These are phyloP conservation scores for Ceratobasidium sp. DNA, from an alignment of 1,284 basidiomycete species.

Conservation along the genomic window DNA sequence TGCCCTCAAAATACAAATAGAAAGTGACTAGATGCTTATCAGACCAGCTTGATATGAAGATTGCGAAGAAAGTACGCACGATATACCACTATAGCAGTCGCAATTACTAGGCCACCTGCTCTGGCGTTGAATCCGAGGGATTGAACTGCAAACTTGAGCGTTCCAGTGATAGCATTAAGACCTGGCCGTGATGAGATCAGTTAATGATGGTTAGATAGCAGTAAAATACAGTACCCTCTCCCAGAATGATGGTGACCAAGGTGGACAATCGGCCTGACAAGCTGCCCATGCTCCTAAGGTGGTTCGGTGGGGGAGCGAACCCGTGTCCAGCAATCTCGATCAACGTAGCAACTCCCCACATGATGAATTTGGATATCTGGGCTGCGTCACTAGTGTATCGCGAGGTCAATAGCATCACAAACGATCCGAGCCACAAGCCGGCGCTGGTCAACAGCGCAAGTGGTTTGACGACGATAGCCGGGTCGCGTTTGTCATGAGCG, in stretches of 20 bases:
- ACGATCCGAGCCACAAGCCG: constrained; percentile 34
- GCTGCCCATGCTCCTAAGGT: constrained; percentile 40
- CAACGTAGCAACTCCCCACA: constrained; percentile 37
- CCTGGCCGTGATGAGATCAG: not conserved
- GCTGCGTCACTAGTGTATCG: constrained; percentile 21
- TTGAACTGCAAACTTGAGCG: constrained; percentile 32
- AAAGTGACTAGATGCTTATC: constrained; percentile 20
- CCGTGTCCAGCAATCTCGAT: constrained; percentile 41
- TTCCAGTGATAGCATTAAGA: constrained; percentile 44
- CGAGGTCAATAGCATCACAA: constrained; percentile 10
- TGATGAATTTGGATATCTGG: constrained; percentile 35
- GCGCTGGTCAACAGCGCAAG: constrained; percentile 30
- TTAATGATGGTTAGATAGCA: not conserved
- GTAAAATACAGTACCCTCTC: constrained; percentile 30
- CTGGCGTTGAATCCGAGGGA: constrained; percentile 38
- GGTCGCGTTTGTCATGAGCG: constrained; percentile 38
- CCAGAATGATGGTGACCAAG: constrained; percentile 43
- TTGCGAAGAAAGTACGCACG: constrained; percentile 3
- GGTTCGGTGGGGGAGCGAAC: constrained; percentile 32
- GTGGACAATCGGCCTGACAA: constrained; percentile 38
- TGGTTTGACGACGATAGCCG: constrained; percentile 29
- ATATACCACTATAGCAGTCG: constrained; percentile 25
- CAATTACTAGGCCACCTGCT: constrained; percentile 15
- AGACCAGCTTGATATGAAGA: not conserved
- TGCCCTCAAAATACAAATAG: constrained; percentile 39